Percentiles rank a stretch among this genome's conserved stretches.
Conservation (phyloP, 1,139 yeast species). For the Geotrichum fermentans region DNA sequence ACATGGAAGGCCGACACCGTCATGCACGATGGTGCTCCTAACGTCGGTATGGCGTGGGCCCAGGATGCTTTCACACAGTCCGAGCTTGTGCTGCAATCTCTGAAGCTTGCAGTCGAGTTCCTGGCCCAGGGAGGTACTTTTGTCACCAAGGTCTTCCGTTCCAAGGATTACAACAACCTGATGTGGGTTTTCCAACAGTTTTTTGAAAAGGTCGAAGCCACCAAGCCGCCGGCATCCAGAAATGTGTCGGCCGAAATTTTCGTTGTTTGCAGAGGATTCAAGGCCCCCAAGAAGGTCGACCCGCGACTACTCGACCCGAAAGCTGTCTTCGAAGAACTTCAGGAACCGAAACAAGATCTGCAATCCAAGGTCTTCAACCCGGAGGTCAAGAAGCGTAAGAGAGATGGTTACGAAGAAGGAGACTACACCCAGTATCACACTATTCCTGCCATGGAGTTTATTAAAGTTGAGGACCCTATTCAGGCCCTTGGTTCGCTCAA, state of each 20-base stretch:
- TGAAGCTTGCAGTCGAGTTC: slow-evolving; percentile 93
- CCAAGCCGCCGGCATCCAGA: slow-evolving; percentile 98
- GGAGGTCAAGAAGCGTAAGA: slow-evolving; percentile 79
- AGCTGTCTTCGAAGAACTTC: slow-evolving; percentile 87
- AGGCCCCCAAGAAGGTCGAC: slow-evolving; percentile 92
- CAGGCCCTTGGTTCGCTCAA: slow-evolving; percentile 65
- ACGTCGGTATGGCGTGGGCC: slow-evolving; percentile 98
- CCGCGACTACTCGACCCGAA: slow-evolving; percentile 88
- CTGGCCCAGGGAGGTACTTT: slow-evolving; percentile 91
- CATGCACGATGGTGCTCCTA: slow-evolving; percentile 99
- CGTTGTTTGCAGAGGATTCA: slow-evolving; percentile 92
- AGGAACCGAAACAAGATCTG: slow-evolving; percentile 61
- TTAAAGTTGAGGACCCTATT: slow-evolving; percentile 77
- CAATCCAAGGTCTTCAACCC: slow-evolving; percentile 94
- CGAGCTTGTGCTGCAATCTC: slow-evolving; percentile 87
- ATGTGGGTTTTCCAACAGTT: slow-evolving; percentile 97
- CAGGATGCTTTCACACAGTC: slow-evolving; percentile 99
- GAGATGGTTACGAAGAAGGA: slow-evolving; percentile 97
- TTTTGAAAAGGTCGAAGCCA: slow-evolving; percentile 94
- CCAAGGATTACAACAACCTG: slow-evolving; percentile 93
- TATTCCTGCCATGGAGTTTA: slow-evolving; percentile 71
- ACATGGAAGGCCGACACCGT: slow-evolving; percentile 99
- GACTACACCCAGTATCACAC: slow-evolving; percentile 75
- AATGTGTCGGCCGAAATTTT: slow-evolving; percentile 98
- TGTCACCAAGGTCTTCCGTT: slow-evolving; percentile 92